Evolutionary conservation across 768 basidiomycete genomes (phyloP).

Genomic region (Trametopsis cervina): DNA sequence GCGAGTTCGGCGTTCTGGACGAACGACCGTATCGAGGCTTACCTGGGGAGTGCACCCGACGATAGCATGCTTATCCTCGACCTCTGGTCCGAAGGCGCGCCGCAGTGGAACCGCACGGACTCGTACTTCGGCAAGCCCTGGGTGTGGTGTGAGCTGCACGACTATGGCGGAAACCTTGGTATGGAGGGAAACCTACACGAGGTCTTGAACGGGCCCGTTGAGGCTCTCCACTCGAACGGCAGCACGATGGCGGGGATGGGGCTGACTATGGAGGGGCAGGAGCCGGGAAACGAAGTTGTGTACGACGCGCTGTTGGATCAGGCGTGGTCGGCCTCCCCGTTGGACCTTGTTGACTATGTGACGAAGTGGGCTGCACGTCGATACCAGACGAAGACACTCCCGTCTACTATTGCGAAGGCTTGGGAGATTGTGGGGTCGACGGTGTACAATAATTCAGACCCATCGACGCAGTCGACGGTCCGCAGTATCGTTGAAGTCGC

Average conservation of each 20-base stretch:
- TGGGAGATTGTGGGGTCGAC: conserved; percentile 31
- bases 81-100: conserved; percentile 31
- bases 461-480: conserved; percentile 26
- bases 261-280: conserved; percentile 32
- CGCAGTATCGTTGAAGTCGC: conserved; percentile 32
- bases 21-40: conserved; percentile 31
- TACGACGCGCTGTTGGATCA: conserved; percentile 35
- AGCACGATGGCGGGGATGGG: conserved; percentile 33
- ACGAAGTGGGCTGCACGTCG: conserved; percentile 29
- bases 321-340: conserved; percentile 30
- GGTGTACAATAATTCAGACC: conserved; percentile 32
- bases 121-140: conserved; percentile 34
- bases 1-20: conserved; percentile 31
- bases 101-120: conserved; percentile 34
- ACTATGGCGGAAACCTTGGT: conserved; percentile 32
- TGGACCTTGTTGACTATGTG: conserved; percentile 28
- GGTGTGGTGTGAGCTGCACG: conserved; percentile 37
- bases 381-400: conserved; percentile 24
- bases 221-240: conserved; percentile 23
- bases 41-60: conserved; percentile 30
- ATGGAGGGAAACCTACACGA: conserved; percentile 27
- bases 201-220: conserved; percentile 25
- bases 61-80: conserved; percentile 36
- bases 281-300: conserved; percentile 33
- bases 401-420: conserved; percentile 23